A percentile compares a stretch with the other conserved stretches of the same genome.
Evolutionary conservation across 768 basidiomycete genomes (phyloP).

Genomic region (Exidia glandulosa): DNA sequence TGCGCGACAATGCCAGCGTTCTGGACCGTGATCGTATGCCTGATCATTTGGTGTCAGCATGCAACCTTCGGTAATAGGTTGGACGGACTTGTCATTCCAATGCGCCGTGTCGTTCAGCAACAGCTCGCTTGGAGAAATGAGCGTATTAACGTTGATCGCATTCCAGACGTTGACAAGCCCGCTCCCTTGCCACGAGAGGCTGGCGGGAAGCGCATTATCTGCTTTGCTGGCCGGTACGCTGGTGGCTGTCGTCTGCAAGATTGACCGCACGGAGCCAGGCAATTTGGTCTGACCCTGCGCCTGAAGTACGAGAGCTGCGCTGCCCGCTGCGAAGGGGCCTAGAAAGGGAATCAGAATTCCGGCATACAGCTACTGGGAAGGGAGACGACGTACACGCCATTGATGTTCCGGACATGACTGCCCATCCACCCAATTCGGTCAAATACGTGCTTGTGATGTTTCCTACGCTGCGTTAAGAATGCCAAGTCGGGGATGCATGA

Average conservation of each 20-base stretch:
- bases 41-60: not conserved
- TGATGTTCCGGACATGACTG: conserved; percentile 7
- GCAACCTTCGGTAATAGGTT: not conserved
- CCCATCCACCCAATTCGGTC: conserved; percentile 2
- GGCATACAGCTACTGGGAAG: conserved; percentile 24
- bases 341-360: conserved; percentile 29
- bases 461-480: not conserved
- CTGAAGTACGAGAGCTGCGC: conserved; percentile 9
- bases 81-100: not conserved
- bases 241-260: no score
- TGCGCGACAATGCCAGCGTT: not conserved
- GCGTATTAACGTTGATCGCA: not conserved
- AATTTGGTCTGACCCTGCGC: conserved; percentile 5
- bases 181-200: no score
- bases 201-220: no score
- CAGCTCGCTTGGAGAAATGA: not conserved
- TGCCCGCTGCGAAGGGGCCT: conserved; percentile 8
- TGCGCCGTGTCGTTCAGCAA: not conserved
- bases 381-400: conserved; percentile 3
- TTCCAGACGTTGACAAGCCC: no score
- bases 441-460: conserved; percentile 11
- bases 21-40: not conserved
- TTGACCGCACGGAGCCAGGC: no score
- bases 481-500: not conserved
- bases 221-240: no score